Evolutionary conservation across 2,329 filamentous ascomycete genomes (phyloP).

Genomic region (Aspergillus aculeatinus): DNA sequence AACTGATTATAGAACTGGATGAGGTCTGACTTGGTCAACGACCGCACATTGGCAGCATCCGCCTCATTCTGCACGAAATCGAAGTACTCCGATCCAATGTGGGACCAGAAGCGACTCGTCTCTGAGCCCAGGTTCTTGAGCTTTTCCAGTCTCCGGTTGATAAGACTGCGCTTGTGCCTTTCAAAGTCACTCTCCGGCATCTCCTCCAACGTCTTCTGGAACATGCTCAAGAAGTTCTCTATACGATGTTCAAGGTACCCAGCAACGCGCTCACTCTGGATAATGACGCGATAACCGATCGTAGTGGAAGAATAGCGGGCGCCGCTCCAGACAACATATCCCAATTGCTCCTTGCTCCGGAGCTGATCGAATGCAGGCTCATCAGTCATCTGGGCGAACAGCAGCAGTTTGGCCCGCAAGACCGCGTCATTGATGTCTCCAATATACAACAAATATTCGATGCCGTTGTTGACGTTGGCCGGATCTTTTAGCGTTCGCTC

Average conservation of each 20-base stretch:
- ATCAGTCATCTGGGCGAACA: conserved; percentile 86
- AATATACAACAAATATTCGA: conserved; percentile 74
- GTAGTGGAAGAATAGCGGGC: conserved; percentile 70
- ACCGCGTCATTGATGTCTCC: conserved; percentile 68
- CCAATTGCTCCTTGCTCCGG: conserved; percentile 93
- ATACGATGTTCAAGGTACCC: conserved; percentile 84
- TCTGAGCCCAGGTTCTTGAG: conserved; percentile 89
- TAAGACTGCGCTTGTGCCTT: conserved; percentile 82
- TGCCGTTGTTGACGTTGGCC: conserved; percentile 83
- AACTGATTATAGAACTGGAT: conserved; percentile 73
- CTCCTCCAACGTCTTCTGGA: conserved; percentile 63
- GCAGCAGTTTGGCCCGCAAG: conserved; percentile 71
- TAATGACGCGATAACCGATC: conserved; percentile 81
- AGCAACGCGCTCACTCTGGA: conserved; percentile 86
- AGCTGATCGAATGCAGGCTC: conserved; percentile 94
- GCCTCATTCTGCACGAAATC: conserved; percentile 81
- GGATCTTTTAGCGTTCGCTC: conserved; percentile 78
- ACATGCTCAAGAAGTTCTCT: conserved; percentile 74
- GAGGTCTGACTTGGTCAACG: conserved; percentile 76
- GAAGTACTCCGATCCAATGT: conserved; percentile 81
- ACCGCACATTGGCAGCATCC: conserved; percentile 73
- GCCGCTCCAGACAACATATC: conserved; percentile 92
- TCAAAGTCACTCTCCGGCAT: conserved; percentile 88
- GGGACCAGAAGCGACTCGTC: conserved; percentile 76
- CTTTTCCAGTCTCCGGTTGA: conserved; percentile 85